Evolutionary conservation across 768 basidiomycete species (phyloP).

Genomic region (Macrolepiota albuminosa): DNA sequence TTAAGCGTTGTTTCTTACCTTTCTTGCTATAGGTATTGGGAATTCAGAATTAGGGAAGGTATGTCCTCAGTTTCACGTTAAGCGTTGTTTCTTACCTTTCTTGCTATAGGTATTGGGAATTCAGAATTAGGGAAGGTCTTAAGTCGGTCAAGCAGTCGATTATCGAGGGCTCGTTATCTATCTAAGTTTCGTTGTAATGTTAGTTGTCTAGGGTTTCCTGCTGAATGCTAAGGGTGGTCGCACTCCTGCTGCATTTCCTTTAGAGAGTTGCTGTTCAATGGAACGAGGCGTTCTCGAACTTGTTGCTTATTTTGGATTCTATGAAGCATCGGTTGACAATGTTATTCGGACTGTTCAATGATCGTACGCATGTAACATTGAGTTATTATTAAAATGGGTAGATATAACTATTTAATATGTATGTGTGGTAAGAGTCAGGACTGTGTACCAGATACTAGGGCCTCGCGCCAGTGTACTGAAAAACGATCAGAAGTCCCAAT

Average conservation of each 20-base stretch:
- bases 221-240: background rate
- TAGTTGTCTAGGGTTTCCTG: background rate
- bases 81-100: background rate
- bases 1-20: background rate
- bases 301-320: background rate
- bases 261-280: too few relatives aligned
- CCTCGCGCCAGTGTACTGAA: background rate
- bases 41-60: slow-evolving; percentile 60
- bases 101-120: slow-evolving; percentile 66
- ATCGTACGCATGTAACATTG: too few relatives aligned
- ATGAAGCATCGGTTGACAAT: background rate
- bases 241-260: too few relatives aligned
- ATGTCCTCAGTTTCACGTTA: background rate
- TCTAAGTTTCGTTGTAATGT: background rate
- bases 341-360: too few relatives aligned
- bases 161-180: background rate
- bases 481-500: background rate
- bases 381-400: too few relatives aligned
- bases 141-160: slow-evolving; percentile 10
- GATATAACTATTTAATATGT: too few relatives aligned
- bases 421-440: too few relatives aligned
- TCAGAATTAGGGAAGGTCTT: slow-evolving; percentile 54
- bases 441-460: background rate
- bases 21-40: slow-evolving; percentile 59
- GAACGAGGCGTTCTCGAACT: background rate